These are phyloP conservation scores for Podospora pseudoanserina DNA, from an alignment of 495 filamentous ascomycete species.

Conservation along the genomic window DNA sequence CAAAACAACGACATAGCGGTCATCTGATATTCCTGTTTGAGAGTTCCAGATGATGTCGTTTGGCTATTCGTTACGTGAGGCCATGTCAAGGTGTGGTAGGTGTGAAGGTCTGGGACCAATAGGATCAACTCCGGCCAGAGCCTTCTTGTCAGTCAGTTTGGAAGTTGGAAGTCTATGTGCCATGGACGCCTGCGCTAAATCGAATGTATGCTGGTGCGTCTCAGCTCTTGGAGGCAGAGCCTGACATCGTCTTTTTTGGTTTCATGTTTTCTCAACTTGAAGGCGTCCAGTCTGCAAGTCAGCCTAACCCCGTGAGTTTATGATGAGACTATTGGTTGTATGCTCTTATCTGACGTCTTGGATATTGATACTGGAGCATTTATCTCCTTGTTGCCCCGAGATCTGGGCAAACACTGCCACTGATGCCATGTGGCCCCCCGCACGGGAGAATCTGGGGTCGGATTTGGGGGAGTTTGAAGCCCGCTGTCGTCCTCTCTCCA, in stretches of 20 bases:
- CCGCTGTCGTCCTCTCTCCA: not conserved
- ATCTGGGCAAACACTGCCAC: not conserved
- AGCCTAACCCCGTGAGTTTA: not conserved
- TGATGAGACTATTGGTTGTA: not conserved
- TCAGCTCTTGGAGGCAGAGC: not conserved
- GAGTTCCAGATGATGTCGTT: not conserved
- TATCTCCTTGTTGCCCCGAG: not conserved
- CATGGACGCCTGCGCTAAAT: not conserved
- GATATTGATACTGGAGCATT: not conserved
- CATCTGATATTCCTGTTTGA: not conserved
- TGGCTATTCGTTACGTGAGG: not conserved
- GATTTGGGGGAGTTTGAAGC: not conserved
- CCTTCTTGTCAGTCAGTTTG: not conserved
- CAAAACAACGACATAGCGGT: not conserved
- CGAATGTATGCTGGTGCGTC: not conserved
- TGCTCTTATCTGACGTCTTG: not conserved
- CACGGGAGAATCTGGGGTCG: not conserved
- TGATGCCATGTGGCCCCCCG: not conserved
- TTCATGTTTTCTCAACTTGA: not conserved
- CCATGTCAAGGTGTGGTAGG: not conserved
- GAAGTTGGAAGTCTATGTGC: not conserved
- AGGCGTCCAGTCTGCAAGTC: not conserved
- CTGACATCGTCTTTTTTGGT: not conserved
- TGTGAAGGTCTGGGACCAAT: not conserved
- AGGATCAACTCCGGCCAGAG: not conserved